Base-by-base conservation (phyloP, 2,329 filamentous ascomycete genomes). In the Dactylellina cionopaga region DNA sequence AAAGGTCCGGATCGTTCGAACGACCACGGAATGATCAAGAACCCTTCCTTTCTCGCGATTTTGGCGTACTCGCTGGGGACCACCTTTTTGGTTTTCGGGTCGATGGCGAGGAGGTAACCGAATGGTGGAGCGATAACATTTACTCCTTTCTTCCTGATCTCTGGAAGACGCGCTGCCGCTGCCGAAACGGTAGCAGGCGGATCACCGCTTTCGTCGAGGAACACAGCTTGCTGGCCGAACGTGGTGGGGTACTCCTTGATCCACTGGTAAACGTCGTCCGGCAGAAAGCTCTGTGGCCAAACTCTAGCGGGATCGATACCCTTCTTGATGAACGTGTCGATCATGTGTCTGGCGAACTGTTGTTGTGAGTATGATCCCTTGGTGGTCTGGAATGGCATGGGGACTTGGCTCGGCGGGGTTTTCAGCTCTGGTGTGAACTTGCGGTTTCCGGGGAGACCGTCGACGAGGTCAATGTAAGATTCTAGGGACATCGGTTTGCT, bases 351-450 rank as follows among this genome's bases (percentile, higher is more conserved):
- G 0, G 86, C 86, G 77, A 86, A 91, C 76, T 83, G 80, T 75
- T 86, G 80, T 77, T 90, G 88, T 0, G 89, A 91, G 81, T 90
- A 91, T 77, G 83, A 78, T 60, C 83, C 82, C 41, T 63, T 10
- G 6, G 63, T 69, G 37, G 70, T 63, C 17, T 84, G 78, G 78
- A 89, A 91, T 0, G 89, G 89, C 88, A 91, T 91, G n/a, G 83
- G 78, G n/a, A 91, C 86, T 75, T 85, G 82, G 0, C 52, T 15
- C 0, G 68, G 68, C 33, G 86, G 88, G 0, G 85, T 86, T 82
- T 91, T 91, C 29, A 90, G 83, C 80, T 90, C 88, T 3, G 87
- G 85, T 0, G 86, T 89, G 80, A 89, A 90, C 75, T 87, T 84
- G 7, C 89, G 82, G 35, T 86, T 88, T 31, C 68, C 68, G n/a